Evolutionary conservation across 371 early-diverging fungal species (phyloP), one percentile per base, ranked within the genome.

Genomic region (Dinochytrium kinnereticum): DNA sequence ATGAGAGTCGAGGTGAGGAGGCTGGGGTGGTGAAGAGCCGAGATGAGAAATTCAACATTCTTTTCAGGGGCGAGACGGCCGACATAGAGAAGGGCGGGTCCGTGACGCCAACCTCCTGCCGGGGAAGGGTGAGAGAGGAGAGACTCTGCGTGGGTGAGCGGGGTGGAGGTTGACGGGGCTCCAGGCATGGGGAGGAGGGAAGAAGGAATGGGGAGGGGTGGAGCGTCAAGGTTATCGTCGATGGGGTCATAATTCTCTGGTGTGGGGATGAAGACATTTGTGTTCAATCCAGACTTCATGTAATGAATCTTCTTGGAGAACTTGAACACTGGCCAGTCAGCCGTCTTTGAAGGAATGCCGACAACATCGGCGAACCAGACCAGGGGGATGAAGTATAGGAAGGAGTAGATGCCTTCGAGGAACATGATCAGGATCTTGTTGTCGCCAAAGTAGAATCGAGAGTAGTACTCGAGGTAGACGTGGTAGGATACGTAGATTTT

Each of bases 401-500:
- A 17, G 34, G 72, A 64, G 66, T 75, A 83, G 30, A 83, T 66
- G 33, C 70, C 30, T 28, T 83, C 76, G 24, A 74, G 24, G 72
- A 85, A 75, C 38, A 69, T 61, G 72, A 78, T 76, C 21, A 78
- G 30, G 64, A 80, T 38, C 51, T 64, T 39, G 44, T 71, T 73
- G 70, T 76, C 74, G 50, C 76, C 80, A 34, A 81, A 74, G 77
- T 85, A 85, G 26, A 59, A 71, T 64, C 75, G 24, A 51, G 76
- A 74, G 75, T 85, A 85, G 78, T 79, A 79, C 59, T 83, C 79
- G 51, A 85, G 76, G 69, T 76, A 78, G 39, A 83, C 84, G 76
- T 84, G 86, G 78, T 85, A 85, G 2, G 84, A 84, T 51, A 85
- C 82, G 79, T 85, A 85, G 66, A 84, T 72, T 40, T 74, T 78